Percentiles rank a stretch among this genome's conserved stretches.
Conservation (phyloP, 2,329 filamentous ascomycete genomes). For the Reticulascus tulasneorum region DNA sequence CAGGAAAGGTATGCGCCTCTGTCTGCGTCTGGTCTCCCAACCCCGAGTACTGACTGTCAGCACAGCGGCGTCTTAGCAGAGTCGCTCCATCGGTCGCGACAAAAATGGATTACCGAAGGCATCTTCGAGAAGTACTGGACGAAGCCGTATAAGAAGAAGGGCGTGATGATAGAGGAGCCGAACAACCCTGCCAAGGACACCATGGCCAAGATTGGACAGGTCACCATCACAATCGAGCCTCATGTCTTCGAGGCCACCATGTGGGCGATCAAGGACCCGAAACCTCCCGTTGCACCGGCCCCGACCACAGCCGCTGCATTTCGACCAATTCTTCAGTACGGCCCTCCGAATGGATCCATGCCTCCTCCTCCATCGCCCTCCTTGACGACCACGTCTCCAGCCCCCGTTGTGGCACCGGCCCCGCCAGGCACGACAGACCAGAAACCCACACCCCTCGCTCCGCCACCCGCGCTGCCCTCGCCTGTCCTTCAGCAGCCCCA, state of each 20-base stretch:
- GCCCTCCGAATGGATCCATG: conserved; percentile 60
- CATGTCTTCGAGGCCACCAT: conserved; percentile 75
- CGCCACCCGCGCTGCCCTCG: conserved; percentile 6
- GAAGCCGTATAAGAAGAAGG: conserved; percentile 67
- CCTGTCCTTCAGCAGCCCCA: conserved; percentile 4
- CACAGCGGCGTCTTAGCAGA: conserved; percentile 69
- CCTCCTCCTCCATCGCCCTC: conserved; percentile 39
- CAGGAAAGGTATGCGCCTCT: conserved; percentile 58
- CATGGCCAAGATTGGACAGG: conserved; percentile 69
- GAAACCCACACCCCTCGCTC: conserved; percentile 16
- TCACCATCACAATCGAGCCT: conserved; percentile 73
- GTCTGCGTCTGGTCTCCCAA: not conserved
- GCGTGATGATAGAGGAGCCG: conserved; percentile 57
- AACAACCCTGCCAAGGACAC: conserved; percentile 67
- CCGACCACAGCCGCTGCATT: conserved; percentile 19
- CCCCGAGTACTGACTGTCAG: conserved; percentile 3
- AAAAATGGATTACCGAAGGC: conserved; percentile 68
- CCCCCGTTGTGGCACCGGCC: conserved; percentile 4
- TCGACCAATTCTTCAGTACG: conserved; percentile 62
- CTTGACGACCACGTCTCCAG: conserved; percentile 9
- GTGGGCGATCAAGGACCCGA: conserved; percentile 66
- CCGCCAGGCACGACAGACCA: conserved; percentile 8
- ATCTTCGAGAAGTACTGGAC: conserved; percentile 77
- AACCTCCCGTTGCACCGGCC: conserved; percentile 36
- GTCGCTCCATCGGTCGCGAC: conserved; percentile 68